These are phyloP conservation scores for Malbranchea cinnamomea DNA, from an alignment of 2,329 filamentous ascomycete species.

Conservation along the genomic window DNA sequence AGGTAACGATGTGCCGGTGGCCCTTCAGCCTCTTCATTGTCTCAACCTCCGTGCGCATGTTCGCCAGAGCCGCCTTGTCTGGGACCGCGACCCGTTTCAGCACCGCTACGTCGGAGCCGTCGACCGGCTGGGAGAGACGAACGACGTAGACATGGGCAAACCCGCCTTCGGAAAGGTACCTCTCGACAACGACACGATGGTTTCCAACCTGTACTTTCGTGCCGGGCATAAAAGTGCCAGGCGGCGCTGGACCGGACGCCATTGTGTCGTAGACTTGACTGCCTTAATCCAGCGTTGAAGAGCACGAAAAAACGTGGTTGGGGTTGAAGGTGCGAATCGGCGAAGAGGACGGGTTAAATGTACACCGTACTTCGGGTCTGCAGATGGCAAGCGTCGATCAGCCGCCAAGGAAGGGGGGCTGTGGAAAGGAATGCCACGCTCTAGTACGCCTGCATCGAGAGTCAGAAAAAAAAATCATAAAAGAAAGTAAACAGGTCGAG, in stretches of 20 bases:
- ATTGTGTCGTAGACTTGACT: constrained; percentile 10
- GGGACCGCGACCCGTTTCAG: constrained; percentile 92
- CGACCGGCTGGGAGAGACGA: constrained; percentile 60
- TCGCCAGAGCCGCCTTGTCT: constrained; percentile 83
- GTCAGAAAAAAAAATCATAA: too few species aligned
- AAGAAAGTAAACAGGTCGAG: too few species aligned
- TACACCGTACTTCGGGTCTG: too few species aligned
- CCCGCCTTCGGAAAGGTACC: constrained; percentile 93
- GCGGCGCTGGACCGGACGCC: constrained; percentile 33
- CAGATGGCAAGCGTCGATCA: too few species aligned
- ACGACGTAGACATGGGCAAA: constrained; percentile 98
- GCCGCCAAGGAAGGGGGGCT: too few species aligned
- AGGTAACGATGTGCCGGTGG: constrained; percentile 89
- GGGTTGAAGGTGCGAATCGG: too few species aligned
- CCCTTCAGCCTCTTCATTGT: constrained; percentile 99
- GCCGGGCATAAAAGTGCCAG: constrained; percentile 78
- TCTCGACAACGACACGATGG: constrained; percentile 87
- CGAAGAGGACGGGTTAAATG: too few species aligned
- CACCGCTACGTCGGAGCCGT: constrained; percentile 68
- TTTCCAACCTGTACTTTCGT: constrained; percentile 94
- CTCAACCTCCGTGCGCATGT: constrained; percentile 97
- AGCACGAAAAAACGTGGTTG: too few species aligned
- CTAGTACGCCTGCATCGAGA: too few species aligned
- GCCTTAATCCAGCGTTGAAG: background rate
- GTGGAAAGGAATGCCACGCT: too few species aligned